Percentiles rank a stretch among this genome's conserved stretches.
phyloP scores from a whole-genome alignment of 345 rosid genomes.

The Citrus maxima region DNA sequence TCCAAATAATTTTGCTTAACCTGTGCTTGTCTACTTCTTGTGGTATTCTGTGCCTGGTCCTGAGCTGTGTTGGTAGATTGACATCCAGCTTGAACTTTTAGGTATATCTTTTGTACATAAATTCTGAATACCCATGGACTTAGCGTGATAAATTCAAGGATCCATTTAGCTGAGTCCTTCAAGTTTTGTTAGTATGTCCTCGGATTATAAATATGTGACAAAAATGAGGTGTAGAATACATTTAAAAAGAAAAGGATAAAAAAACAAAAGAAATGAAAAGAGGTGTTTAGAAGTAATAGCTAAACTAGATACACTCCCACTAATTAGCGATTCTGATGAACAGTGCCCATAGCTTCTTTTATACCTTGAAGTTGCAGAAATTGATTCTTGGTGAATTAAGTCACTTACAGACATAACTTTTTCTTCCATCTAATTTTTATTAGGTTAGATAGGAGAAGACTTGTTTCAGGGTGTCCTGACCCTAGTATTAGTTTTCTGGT shows the following conservation, averaged over 20 bases:
- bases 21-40: no score
- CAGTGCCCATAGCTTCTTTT: not conserved
- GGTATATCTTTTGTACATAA: not conserved
- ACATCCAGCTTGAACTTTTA: not conserved
- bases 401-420: not conserved
- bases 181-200: not conserved
- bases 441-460: not conserved
- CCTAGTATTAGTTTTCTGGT: not conserved
- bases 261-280: no score
- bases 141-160: not conserved
- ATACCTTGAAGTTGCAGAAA: not conserved
- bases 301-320: not conserved
- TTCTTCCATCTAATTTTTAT: not conserved
- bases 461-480: not conserved
- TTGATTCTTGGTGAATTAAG: not conserved
- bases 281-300: no score
- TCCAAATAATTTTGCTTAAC: not conserved
- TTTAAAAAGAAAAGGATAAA: no score
- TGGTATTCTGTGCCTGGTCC: no score
- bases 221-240: not conserved
- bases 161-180: not conserved
- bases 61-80: no score
- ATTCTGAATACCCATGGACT: not conserved
- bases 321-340: not conserved
- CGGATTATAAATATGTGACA: not conserved